Conservation (phyloP, 1,139 yeast genomes). For the Suhomyces guaymorum region DNA sequence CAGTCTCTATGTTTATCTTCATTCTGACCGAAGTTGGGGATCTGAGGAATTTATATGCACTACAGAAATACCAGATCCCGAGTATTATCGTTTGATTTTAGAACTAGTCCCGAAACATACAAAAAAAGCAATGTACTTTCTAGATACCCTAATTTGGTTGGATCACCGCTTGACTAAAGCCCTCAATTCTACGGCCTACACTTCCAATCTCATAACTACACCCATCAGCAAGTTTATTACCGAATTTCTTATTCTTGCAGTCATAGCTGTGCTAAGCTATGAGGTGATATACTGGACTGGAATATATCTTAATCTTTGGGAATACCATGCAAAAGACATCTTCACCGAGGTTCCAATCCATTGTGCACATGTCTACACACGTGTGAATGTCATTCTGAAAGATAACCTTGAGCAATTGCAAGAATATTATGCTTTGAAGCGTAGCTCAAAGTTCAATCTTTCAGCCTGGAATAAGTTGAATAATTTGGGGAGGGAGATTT, state of each 20-base stretch:
- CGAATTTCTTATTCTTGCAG: conserved; percentile 36
- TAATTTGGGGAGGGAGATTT: conserved; percentile 22
- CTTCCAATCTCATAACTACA: conserved; percentile 31
- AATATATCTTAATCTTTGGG: conserved; percentile 52
- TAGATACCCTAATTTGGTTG: conserved; percentile 2
- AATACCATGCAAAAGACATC: conserved; percentile 63
- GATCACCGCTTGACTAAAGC: conserved; percentile 9
- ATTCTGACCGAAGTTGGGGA: no score
- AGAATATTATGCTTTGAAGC: conserved; percentile 32
- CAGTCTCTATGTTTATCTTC: no score
- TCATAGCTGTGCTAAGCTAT: conserved; percentile 39
- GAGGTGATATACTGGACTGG: conserved; percentile 52
- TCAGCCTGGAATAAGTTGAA: conserved; percentile 20
- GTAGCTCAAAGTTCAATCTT: conserved; percentile 29
- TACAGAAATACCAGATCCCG: background rate
- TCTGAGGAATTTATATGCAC: no score
- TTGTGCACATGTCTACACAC: conserved; percentile 69
- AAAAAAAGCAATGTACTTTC: conserved; percentile 5
- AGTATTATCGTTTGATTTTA: no score
- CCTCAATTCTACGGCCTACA: conserved; percentile 24
- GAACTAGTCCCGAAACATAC: background rate
- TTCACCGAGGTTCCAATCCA: conserved; percentile 72
- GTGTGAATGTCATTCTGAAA: conserved; percentile 43
- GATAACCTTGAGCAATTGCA: conserved; percentile 22
- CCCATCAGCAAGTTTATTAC: conserved; percentile 43